Evolutionary conservation across 2,329 filamentous ascomycete species (phyloP).

Genomic region (Claviceps sp.): DNA sequence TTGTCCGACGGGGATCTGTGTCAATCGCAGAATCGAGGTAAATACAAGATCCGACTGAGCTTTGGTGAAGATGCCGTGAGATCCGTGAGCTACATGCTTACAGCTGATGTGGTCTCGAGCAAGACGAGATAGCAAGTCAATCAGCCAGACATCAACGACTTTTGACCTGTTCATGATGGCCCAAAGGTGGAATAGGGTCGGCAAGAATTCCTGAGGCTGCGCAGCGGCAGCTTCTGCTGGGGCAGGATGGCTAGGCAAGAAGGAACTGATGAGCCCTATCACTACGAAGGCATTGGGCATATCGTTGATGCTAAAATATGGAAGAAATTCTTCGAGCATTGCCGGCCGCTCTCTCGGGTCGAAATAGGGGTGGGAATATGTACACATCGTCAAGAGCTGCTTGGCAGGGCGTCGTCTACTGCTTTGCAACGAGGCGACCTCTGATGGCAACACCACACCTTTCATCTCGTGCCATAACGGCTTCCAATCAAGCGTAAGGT

Average conservation of each 20-base stretch:
- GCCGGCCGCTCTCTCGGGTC: slow-evolving; percentile 73
- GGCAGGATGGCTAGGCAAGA: slow-evolving; percentile 73
- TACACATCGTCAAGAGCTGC: slow-evolving; percentile 72
- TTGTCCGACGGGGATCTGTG: slow-evolving; percentile 94
- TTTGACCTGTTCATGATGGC: slow-evolving; percentile 84
- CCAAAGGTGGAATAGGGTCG: slow-evolving; percentile 95
- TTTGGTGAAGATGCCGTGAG: slow-evolving; percentile 81
- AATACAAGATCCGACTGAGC: slow-evolving; percentile 90
- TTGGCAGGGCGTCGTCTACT: slow-evolving; percentile 43
- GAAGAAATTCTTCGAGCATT: slow-evolving; percentile 69
- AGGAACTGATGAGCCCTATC: slow-evolving; percentile 70
- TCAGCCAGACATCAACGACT: slow-evolving; percentile 70
- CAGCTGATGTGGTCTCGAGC: slow-evolving; percentile 71
- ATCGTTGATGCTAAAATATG: slow-evolving; percentile 87
- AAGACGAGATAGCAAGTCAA: slow-evolving; percentile 80
- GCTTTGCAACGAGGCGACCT: slow-evolving; percentile 54
- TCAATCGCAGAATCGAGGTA: slow-evolving; percentile 73
- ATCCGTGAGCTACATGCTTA: slow-evolving; percentile 62
- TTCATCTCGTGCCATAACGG: slow-evolving; percentile 90
- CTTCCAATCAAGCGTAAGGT: slow-evolving; percentile 85
- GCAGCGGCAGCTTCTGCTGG: slow-evolving; percentile 59
- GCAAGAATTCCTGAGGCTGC: slow-evolving; percentile 79
- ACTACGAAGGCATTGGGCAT: slow-evolving; percentile 87
- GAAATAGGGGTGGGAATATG: slow-evolving; percentile 84
- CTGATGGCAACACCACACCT: slow-evolving; percentile 72